Percentiles rank a stretch among this genome's conserved stretches.
Conservation (phyloP, 208 protist species). For the Herpetomonas tarakana region DNA sequence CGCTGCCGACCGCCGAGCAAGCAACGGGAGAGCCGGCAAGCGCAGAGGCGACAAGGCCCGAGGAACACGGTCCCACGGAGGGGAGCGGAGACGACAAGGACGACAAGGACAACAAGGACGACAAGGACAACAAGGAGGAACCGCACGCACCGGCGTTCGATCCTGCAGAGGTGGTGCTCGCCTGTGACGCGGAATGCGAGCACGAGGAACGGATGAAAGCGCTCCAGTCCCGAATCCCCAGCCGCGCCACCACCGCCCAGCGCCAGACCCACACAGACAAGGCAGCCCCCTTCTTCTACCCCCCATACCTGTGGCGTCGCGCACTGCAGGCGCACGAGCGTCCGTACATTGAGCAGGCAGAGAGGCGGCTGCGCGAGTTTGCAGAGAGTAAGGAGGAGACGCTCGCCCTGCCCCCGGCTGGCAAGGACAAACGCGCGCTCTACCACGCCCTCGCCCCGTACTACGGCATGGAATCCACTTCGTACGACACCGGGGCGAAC, state of each 20-base stretch:
- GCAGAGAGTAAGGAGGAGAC: constrained; percentile 12
- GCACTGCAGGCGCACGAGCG: constrained; percentile 12
- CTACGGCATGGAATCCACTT: constrained; percentile 53
- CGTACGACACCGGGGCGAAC: constrained; percentile 46
- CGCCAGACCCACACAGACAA: background rate
- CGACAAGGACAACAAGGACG: constrained; percentile 16
- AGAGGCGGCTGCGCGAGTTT: constrained; percentile 47
- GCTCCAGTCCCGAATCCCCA: constrained; percentile 8
- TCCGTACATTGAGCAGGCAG: constrained; percentile 25
- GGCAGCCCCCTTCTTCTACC: constrained; percentile 40
- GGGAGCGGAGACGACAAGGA: background rate
- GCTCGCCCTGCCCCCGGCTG: constrained; percentile 38
- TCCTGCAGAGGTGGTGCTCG: constrained; percentile 3
- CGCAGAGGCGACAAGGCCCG: background rate
- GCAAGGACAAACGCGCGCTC: constrained; percentile 36
- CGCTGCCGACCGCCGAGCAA: background rate
- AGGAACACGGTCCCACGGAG: background rate
- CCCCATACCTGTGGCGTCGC: constrained; percentile 51
- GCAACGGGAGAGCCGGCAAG: background rate
- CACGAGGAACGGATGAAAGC: constrained; percentile 22
- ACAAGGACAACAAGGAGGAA: constrained; percentile 28
- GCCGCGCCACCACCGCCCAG: constrained; percentile 11
- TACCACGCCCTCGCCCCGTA: constrained; percentile 57
- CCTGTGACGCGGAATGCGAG: constrained; percentile 36
- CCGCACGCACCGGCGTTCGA: constrained; percentile 3